Base-by-base conservation (phyloP, 805 yeast genomes). In the Metschnikowia dekortorum region DNA sequence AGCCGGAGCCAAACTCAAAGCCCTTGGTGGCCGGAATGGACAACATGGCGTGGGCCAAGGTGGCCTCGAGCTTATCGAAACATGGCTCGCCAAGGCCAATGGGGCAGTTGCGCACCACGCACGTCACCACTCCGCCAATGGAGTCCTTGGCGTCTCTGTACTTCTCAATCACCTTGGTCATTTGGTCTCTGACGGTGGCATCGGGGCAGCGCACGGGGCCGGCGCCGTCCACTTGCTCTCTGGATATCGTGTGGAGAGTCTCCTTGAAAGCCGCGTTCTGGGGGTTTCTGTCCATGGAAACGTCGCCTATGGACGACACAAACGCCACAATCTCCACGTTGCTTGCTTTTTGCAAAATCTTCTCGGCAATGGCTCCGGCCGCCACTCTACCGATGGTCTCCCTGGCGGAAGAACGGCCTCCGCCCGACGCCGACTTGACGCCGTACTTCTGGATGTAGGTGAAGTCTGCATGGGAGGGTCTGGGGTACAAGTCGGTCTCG, bases 311-410 rank as follows among this genome's bases (percentile, higher is more conserved):
- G 53, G 88, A 86, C n/a, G 94, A 82, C 22, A 92, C 97, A 70
- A 94, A 94, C 0, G 97, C 99, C 44, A 94, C 97, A 61, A 94
- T 89, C 69, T 92, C 98, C 42, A 94, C 94, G 52, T 81, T 80
- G 64, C 86, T 83, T 49, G 87, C 86, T 60, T 85, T 83, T 44
- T 72, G 65, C 63, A 94, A 79, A 56, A 89, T 84, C 72, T 91
- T 92, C 70, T 94, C 99, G 45, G 99, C 99, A 69, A 94, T 84
- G 46, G 97, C 98, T 64, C 97, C 97, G 8, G 97, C 98, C 44
- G 98, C 98, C 48, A 94, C 99, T 70, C 99, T 83, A 51, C 99
- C 99, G 61, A 94, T 94, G 39, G 99, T 94, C 73, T 94, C 99
- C 70, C 99, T 83, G 8, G 99, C 99, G 41, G 92, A 83, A 10